Evolutionary conservation across 495 filamentous ascomycete species (phyloP).

Genomic region (Letharia lupina): DNA sequence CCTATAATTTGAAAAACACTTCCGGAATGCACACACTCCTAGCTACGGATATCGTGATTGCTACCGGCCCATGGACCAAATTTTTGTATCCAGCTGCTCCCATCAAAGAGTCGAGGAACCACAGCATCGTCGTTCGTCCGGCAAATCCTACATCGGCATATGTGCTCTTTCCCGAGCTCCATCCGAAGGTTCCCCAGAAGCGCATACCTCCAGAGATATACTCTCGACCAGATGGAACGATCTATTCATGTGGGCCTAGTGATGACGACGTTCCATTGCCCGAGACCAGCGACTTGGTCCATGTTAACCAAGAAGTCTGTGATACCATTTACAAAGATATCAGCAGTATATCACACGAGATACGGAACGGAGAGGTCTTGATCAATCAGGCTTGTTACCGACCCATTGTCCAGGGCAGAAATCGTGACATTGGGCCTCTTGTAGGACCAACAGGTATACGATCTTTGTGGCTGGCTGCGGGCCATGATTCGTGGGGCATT

Average conservation of each 20-base stretch:
- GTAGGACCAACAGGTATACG: constrained; percentile 8
- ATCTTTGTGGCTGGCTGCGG: constrained; percentile 7
- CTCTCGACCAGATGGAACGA: constrained; percentile 7
- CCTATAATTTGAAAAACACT: neutral
- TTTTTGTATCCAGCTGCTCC: neutral
- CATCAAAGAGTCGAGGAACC: constrained; percentile 10
- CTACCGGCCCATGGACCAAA: constrained; percentile 1
- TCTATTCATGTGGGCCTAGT: constrained; percentile 9
- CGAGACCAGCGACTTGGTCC: neutral
- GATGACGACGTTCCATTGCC: constrained; percentile 2
- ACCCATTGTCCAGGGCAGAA: neutral
- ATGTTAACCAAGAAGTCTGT: neutral
- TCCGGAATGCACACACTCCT: neutral
- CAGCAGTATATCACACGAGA: neutral
- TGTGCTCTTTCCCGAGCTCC: constrained; percentile 2
- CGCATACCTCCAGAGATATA: constrained; percentile 12
- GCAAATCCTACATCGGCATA: constrained; percentile 2
- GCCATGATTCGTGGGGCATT: constrained; percentile 13
- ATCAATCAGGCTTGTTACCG: constrained; percentile 6
- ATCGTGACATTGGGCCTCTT: constrained; percentile 8
- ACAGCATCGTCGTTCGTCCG: constrained; percentile 8
- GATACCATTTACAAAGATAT: neutral
- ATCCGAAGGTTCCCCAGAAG: constrained; percentile 8
- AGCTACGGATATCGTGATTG: neutral
- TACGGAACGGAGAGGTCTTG: neutral